Evolutionary conservation across 495 filamentous ascomycete species (phyloP), one percentile per base, ranked within the genome.

Genomic region (Aspergillus bertholletiae): DNA sequence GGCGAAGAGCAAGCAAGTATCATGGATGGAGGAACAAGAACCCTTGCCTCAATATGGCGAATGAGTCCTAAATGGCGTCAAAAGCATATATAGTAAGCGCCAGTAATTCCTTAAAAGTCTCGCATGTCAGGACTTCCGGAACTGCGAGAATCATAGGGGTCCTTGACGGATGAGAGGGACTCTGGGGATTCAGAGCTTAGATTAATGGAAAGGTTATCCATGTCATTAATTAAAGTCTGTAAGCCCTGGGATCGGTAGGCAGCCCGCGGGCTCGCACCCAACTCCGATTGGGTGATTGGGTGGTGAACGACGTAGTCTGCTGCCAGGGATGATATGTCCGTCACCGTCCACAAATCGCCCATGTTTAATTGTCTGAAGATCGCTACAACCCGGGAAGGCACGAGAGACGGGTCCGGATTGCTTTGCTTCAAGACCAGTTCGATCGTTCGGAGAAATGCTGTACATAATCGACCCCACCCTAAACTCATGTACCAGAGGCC

Each of bases 401-500:
- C 49, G 3, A 58, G 51, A 4, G 46, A 34, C 6, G 54, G 51
- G 12, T 62, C 59, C 1, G 54, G 56, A 7, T 46, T 48, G 15
- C 24, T 51, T 9, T 51, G 55, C 43, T 57, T 56, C 44, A 67
- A 30, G n/a, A 64, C 54, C 2, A 64, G 43, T 3, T 60, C 61
- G 35, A 67, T 67, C 21, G 55, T 62, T 6, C 60, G 59, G n/a
- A 67, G 57, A 21, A 67, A 67, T 13, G 64, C 64, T 20, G 59
- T 67, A 52, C 61, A 60, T 7, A 64, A 44, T 35, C 64, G 57
- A 13, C 64, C 64, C 64, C 64, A 67, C 0, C 64, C 59, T 21
- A 67, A 44, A 50, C 61, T 64, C 64, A 67, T 58, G 44, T 67
- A 57, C 64, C 61, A 67, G 11, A 67, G 59, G 4, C 61, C 64